Evolutionary conservation across 2,329 filamentous ascomycete species (phyloP).

Genomic region (Pyrenochaeta sp.): DNA sequence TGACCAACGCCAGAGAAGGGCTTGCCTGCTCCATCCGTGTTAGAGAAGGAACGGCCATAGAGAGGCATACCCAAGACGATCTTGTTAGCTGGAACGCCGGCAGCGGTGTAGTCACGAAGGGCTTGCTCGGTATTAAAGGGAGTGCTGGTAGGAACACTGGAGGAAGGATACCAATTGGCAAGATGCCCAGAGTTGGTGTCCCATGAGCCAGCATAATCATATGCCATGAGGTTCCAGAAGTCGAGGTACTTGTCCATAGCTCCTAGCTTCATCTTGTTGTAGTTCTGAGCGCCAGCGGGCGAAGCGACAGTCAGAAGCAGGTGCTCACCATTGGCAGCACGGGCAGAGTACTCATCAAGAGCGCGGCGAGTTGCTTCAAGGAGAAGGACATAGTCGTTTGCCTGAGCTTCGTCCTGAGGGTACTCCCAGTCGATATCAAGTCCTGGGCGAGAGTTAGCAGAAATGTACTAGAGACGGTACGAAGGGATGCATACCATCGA

Average conservation of each 20-base stretch:
- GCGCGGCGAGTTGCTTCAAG: conserved; percentile 41
- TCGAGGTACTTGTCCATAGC: conserved; percentile 58
- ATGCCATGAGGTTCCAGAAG: conserved; percentile 77
- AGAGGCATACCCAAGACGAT: conserved; percentile 49
- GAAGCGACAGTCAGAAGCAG: conserved; percentile 57
- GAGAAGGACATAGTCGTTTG: conserved; percentile 43
- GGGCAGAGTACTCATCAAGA: conserved; percentile 51
- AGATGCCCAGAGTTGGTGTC: conserved; percentile 42
- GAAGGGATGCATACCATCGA: conserved; percentile 38
- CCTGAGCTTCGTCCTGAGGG: conserved; percentile 38
- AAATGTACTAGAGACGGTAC: neutral
- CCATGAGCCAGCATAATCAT: conserved; percentile 68
- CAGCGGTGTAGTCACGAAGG: conserved; percentile 39
- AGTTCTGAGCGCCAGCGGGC: conserved; percentile 54
- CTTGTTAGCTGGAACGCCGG: conserved; percentile 42
- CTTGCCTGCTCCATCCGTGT: conserved; percentile 44
- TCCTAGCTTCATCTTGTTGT: conserved; percentile 52
- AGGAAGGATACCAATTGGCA: conserved; percentile 39
- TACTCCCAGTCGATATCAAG: conserved; percentile 51
- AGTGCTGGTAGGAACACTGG: conserved; percentile 36
- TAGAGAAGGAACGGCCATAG: conserved; percentile 45
- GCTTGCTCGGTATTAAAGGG: conserved; percentile 45
- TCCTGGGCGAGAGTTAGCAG: conserved; percentile 16
- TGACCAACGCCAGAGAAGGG: conserved; percentile 39
- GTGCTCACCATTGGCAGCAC: conserved; percentile 49